Evolutionary conservation across 768 basidiomycete species (phyloP), one percentile per base, ranked within the genome.

Genomic region (Lactarius trivialis): DNA sequence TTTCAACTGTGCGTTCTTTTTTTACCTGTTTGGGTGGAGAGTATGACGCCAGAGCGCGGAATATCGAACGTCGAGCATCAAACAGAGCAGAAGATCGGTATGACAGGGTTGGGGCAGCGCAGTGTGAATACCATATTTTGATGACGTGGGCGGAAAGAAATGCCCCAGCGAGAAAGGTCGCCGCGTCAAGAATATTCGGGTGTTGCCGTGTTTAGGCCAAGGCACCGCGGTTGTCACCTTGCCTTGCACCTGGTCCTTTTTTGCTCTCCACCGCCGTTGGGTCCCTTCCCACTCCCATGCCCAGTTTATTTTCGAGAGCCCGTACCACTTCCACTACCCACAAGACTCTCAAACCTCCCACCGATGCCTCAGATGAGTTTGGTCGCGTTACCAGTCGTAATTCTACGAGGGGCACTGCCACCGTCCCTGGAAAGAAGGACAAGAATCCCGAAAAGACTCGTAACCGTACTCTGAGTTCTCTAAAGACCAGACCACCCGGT

Each of bases 281-380:
- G 36, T 30, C 11, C 21, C 48, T 53, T 60, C 69, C n/a, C n/a
- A n/a, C n/a, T 73, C 79, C 75, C 55, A 88, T 89, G 86, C 85
- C 82, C 77, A 86, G 83, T 73, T 71, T 88, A 75, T 89, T 89
- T 75, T 86, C 87, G 72, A 83, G 86, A 68, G 71, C 83, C 65
- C 81, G 87, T 56, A 86, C 85, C 53, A 78, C 76, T 59, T 86
- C 86, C 24, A 81, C 81, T 2, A 76, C 82, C 30, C 49, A 45
- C 52, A 68, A 57, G 21, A 15, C 45, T 12, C 52, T 71, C 68
- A 71, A 71, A 66, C 37, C 53, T 52, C 67, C 71, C 66, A 60
- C 70, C 51, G 65, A 68, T 63, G 59, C 68, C 63, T 74, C 73
- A 64, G 87, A 89, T 74, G 87, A 89, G 76, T 88, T 89, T 65